Evolutionary conservation across 1,139 yeast genomes (phyloP).

Genomic region (Casaregolazyma suthepensis): DNA sequence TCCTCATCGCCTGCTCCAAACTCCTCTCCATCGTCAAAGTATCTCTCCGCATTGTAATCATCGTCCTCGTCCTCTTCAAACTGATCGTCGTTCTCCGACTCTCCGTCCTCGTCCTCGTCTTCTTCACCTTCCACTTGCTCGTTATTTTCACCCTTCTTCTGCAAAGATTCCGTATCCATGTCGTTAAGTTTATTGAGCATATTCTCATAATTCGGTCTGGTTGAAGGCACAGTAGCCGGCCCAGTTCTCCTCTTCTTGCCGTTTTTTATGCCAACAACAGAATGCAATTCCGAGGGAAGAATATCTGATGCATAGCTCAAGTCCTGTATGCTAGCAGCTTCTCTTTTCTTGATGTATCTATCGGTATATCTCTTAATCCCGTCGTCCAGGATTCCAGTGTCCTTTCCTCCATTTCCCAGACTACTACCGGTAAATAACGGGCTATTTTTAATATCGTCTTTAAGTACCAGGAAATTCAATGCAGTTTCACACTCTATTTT

Average conservation of each 20-base stretch:
- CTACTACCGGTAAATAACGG: constrained; percentile 69
- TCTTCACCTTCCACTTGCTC: constrained; percentile 42
- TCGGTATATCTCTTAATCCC: constrained; percentile 35
- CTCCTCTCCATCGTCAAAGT: constrained; percentile 43
- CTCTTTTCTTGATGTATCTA: constrained; percentile 53
- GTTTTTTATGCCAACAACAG: constrained; percentile 63
- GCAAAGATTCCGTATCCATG: constrained; percentile 14
- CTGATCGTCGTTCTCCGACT: constrained; percentile 74
- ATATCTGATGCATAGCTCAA: background rate
- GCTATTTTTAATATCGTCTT: constrained; percentile 58
- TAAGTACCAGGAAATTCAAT: constrained; percentile 55
- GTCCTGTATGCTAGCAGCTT: constrained; percentile 42
- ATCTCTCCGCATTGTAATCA: constrained; percentile 58
- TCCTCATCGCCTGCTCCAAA: constrained; percentile 46
- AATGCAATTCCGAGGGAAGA: constrained; percentile 75
- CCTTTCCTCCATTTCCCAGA: constrained; percentile 24
- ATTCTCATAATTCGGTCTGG: constrained; percentile 46
- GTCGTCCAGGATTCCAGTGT: constrained; percentile 27
- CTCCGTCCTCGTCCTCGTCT: constrained; percentile 63
- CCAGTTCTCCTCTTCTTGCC: constrained; percentile 27
- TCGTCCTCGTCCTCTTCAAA: constrained; percentile 77
- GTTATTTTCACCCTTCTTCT: constrained; percentile 45
- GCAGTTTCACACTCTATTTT: constrained; percentile 55
- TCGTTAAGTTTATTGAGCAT: constrained; percentile 33
- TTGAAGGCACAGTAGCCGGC: constrained; percentile 23